phyloP scores from a whole-genome alignment of 2,329 filamentous ascomycete species.

The Aspergillus fijiensis region DNA sequence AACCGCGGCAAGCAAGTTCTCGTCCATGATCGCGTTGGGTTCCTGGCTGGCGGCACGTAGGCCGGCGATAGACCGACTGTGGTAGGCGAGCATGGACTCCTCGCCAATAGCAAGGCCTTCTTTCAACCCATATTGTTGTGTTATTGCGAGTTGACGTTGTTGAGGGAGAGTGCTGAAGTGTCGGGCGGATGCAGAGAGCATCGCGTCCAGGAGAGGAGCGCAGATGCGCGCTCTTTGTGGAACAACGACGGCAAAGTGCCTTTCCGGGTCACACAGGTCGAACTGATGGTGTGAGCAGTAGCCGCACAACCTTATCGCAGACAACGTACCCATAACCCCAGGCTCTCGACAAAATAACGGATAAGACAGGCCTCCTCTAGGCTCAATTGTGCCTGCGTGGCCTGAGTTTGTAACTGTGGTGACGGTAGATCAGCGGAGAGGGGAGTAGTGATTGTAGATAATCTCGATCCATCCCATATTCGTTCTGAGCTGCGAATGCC shows the following conservation, averaged over 20 bases:
- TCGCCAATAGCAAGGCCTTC: conserved; percentile 21
- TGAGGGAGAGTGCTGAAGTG: conserved; percentile 29
- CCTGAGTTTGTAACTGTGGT: background rate
- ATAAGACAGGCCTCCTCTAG: conserved; percentile 19
- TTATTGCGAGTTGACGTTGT: conserved; percentile 12
- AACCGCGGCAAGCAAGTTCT: conserved; percentile 38
- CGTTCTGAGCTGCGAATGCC: background rate
- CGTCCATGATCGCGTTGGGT: conserved; percentile 9
- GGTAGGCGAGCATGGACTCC: conserved; percentile 38
- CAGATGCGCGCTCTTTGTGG: conserved; percentile 42
- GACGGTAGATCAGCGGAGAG: background rate
- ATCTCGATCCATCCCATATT: background rate
- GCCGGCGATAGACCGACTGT: conserved; percentile 40
- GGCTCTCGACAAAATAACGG: conserved; percentile 20
- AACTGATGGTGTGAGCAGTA: conserved; percentile 32
- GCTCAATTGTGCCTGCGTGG: conserved; percentile 2
- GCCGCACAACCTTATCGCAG: background rate
- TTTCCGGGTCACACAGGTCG: conserved; percentile 42
- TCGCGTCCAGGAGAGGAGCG: conserved; percentile 39
- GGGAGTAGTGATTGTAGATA: background rate
- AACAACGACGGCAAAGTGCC: conserved; percentile 41
- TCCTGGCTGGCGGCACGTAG: conserved; percentile 31
- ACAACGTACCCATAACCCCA: conserved; percentile 19
- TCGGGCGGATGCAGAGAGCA: conserved; percentile 38
- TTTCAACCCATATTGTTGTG: conserved; percentile 16